These are phyloP conservation scores for Chloris gayana DNA, from an alignment of 176 grass and related monocot genomes.

Conservation along the genomic window DNA sequence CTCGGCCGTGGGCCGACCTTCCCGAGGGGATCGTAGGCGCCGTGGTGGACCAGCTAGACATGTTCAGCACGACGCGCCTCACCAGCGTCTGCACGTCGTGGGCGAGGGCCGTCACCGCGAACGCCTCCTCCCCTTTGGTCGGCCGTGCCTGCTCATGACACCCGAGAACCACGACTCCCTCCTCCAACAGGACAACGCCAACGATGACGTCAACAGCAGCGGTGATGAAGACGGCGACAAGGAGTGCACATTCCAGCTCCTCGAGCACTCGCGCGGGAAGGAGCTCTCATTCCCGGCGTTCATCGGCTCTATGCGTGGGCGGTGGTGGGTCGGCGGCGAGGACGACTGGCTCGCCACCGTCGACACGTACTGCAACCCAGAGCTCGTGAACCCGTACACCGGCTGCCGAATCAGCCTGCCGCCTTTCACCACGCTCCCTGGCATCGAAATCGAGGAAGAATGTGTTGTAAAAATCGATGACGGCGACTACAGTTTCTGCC, in stretches of 20 bases:
- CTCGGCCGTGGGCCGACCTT: not conserved
- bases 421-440: not conserved
- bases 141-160: not conserved
- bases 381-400: not conserved
- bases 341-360: not conserved
- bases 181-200: not conserved
- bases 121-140: not conserved
- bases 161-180: not conserved
- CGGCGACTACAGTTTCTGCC: not conserved
- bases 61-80: not conserved
- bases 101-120: not conserved
- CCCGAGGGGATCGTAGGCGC: not conserved
- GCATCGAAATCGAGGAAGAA: not conserved
- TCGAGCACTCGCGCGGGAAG: not conserved
- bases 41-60: not conserved
- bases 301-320: not conserved
- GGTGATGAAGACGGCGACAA: not conserved
- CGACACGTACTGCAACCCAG: not conserved
- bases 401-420: not conserved
- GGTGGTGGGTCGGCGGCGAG: not conserved
- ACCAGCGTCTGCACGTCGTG: not conserved
- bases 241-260: not conserved
- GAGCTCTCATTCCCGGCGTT: not conserved
- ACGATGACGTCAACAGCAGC: not conserved
- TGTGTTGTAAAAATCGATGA: rapidly evolving